These are phyloP conservation scores for Salvia splendens DNA, from an alignment of 257 asterid genomes.

Conservation along the genomic window DNA sequence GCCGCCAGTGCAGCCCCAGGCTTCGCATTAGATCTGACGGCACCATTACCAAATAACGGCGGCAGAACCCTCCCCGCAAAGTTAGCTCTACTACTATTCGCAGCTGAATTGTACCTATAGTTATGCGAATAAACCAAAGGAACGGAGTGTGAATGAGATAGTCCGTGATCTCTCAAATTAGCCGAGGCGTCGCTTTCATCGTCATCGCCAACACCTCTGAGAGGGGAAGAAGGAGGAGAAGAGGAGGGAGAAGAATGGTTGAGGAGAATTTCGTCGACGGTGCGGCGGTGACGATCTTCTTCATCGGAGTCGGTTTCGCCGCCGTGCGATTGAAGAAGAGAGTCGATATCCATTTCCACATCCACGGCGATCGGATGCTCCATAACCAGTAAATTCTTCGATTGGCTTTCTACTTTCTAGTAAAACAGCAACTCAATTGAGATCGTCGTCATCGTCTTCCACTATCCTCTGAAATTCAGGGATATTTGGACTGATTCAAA, in stretches of 20 bases:
- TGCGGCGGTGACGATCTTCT: constrained; percentile 51
- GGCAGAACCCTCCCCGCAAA: constrained; percentile 43
- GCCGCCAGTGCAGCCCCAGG: constrained; percentile 98
- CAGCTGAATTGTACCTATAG: constrained; percentile 28
- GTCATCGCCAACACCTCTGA: constrained; percentile 9
- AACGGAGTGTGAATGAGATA: constrained; percentile 38
- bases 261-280: constrained; percentile 87
- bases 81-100: constrained; percentile 29
- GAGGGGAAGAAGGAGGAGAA: constrained; percentile 50
- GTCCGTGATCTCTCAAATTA: constrained; percentile 25
- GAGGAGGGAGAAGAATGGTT: constrained; percentile 66
- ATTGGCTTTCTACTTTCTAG: background rate
- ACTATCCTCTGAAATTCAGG: constrained; percentile 2
- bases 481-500: background rate
- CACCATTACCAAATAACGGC: constrained; percentile 58
- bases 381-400: constrained; percentile 8
- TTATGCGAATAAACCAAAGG: constrained; percentile 29
- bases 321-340: constrained; percentile 53
- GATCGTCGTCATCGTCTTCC: constrained; percentile 2
- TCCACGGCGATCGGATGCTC: constrained; percentile 25
- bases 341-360: constrained; percentile 48
- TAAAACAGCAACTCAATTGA: background rate
- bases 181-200: constrained; percentile 23
- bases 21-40: constrained; percentile 63
- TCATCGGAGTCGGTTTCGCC: constrained; percentile 44